Base-by-base conservation (phyloP, 2,329 filamentous ascomycete species). In the Aplosporella prunicola region DNA sequence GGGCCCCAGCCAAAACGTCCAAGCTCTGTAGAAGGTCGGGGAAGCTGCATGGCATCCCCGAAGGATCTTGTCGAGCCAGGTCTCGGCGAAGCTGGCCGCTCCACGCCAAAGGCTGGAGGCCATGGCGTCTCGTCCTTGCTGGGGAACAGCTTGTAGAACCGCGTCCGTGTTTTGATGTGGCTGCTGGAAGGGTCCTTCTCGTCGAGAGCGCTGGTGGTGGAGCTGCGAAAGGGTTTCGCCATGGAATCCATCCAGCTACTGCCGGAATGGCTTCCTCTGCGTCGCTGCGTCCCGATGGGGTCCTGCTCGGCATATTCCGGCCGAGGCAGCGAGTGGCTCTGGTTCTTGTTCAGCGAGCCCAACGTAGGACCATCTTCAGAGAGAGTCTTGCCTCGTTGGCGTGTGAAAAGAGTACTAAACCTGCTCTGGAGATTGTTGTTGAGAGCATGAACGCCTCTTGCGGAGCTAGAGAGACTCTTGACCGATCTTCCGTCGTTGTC, bases 321-420 rank as follows among this genome's bases (percentile, higher is more conserved):
- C 23, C 74, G 64, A 5, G 84, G 84, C 46, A 91, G 76, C 0
- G 84, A 89, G 51, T 85, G 82, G 49, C 82, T 87, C 53, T 89
- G 82, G 0, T 74, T 72, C 20, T 74, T 62, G 51, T 83, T 84
- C 10, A 88, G 63, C 14, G 72, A 77, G 1, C 84, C 84, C 6
- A 87, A 59, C 1, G 72, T 66, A 5, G 78, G 79, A 0, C 79
- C 78, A 20, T 76, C 70, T 20, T 74, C 72, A 7, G 74, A 70
- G 5, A 69, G 52, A 1, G 69, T 68, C 57, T 85, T 86, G 5
- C 72, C 65, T 17, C 72, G 71, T 38, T 73, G 69, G 28, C 75
- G 76, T 33, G 78, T 74, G 35, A 82, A 76, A 20, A 84, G 56
- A 11, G 67, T 68, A 9, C 72, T 72, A 42, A 78, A 73, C n/a